These are phyloP conservation scores for Durio zibethinus DNA, from an alignment of 345 rosid genomes.

Conservation along the genomic window DNA sequence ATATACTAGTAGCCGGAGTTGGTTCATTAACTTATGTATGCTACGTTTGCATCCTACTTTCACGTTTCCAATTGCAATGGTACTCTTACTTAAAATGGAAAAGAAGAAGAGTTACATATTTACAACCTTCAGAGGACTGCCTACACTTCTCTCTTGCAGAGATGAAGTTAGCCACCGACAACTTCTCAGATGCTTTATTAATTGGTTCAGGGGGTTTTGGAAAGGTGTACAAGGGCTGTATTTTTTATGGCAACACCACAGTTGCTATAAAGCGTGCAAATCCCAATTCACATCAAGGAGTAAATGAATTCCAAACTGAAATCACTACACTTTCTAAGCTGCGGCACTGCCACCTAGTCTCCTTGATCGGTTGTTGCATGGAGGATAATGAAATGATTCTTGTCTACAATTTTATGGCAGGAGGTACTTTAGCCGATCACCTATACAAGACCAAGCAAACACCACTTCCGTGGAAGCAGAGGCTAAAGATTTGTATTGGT, in stretches of 20 bases:
- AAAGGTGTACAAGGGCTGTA: slow-evolving; percentile 45
- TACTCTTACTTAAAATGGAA: slow-evolving; percentile 38
- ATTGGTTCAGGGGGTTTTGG: slow-evolving; percentile 63
- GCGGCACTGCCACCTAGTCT: slow-evolving; percentile 57
- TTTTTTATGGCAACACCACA: slow-evolving; percentile 24
- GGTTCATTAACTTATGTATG: slow-evolving; percentile 50
- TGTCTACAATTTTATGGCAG: slow-evolving; percentile 62
- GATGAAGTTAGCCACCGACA: slow-evolving; percentile 40
- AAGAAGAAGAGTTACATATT: slow-evolving; percentile 34
- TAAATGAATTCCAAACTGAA: slow-evolving; percentile 49
- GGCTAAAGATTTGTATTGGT: slow-evolving; percentile 57
- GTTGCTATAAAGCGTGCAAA: slow-evolving; percentile 58
- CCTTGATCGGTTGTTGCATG: slow-evolving; percentile 55
- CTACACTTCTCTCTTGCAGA: slow-evolving; percentile 47
- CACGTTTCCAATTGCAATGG: slow-evolving; percentile 14
- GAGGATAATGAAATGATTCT: slow-evolving; percentile 49
- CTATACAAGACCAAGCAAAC: slow-evolving; percentile 32
- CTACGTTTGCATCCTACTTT: slow-evolving; percentile 52
- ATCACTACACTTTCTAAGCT: slow-evolving; percentile 56
- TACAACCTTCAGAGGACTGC: slow-evolving; percentile 35
- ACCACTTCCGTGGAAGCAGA: slow-evolving; percentile 43
- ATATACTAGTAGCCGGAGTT: slow-evolving; percentile 35
- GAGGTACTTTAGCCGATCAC: slow-evolving; percentile 48
- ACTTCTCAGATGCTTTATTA: slow-evolving; percentile 39
- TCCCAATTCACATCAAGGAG: slow-evolving; percentile 52